phyloP scores from a whole-genome alignment of 345 rosid genomes.

The Populus davidiana region DNA sequence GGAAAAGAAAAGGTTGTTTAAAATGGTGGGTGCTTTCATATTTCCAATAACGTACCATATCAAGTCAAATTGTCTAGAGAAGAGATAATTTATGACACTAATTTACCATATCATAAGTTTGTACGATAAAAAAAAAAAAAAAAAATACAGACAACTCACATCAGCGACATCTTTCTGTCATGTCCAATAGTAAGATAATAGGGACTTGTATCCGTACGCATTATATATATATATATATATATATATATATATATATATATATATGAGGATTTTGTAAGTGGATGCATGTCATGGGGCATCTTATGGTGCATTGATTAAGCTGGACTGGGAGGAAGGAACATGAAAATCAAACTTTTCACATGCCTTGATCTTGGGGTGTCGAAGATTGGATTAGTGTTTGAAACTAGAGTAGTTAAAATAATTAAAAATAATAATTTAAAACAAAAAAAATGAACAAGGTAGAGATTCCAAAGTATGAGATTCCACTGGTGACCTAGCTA shows the following conservation, averaged over 20 bases:
- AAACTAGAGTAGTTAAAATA: too few species aligned
- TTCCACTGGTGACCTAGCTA: conserved; percentile 12
- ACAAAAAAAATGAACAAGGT: too few species aligned
- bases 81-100: background rate
- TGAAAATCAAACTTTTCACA: background rate
- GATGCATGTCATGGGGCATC: background rate
- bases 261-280: background rate
- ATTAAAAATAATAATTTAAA: too few species aligned
- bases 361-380: background rate
- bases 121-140: too few species aligned
- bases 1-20: background rate
- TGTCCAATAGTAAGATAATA: background rate
- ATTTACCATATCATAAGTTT: too few species aligned
- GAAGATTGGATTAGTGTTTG: too few species aligned
- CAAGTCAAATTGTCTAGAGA: background rate
- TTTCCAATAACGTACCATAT: background rate
- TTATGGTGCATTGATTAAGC: background rate
- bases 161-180: background rate
- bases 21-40: background rate
- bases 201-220: too few species aligned
- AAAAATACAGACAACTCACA: too few species aligned
- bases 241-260: too few species aligned
- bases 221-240: too few species aligned
- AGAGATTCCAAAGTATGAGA: background rate
- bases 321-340: background rate